phyloP scores from a whole-genome alignment of 1,284 basidiomycete species.

The Cerioporus squamosus region DNA sequence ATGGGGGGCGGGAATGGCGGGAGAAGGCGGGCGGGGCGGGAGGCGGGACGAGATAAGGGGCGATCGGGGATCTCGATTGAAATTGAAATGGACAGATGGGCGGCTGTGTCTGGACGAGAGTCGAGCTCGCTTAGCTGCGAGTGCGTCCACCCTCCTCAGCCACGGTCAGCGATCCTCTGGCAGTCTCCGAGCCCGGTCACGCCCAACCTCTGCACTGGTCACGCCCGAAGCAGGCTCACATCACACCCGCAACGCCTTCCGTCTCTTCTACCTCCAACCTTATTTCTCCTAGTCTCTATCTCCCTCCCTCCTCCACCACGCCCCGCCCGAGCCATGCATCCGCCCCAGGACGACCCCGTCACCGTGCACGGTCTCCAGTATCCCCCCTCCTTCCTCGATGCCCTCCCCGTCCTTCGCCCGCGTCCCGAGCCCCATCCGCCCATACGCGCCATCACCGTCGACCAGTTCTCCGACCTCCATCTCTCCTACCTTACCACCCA shows the following conservation, averaged over 20 bases:
- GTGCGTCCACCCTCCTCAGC: no score
- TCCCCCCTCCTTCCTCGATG: conserved; percentile 41
- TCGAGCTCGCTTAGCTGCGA: no score
- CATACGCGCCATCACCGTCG: conserved; percentile 56
- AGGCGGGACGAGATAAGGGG: conserved; percentile 24
- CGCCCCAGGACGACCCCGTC: conserved; percentile 11
- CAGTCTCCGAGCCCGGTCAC: background rate
- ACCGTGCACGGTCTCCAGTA: conserved; percentile 48
- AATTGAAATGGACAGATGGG: conserved; percentile 22
- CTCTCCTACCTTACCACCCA: conserved; percentile 66
- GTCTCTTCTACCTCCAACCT: conserved; percentile 15
- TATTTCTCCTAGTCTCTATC: conserved; percentile 12
- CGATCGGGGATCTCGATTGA: conserved; percentile 24
- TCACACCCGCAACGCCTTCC: conserved; percentile 10
- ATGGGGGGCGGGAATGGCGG: conserved; percentile 6
- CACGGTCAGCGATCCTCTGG: background rate
- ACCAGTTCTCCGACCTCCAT: conserved; percentile 64
- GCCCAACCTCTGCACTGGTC: background rate
- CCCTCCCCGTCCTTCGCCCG: conserved; percentile 43
- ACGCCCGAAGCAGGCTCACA: conserved; percentile 1
- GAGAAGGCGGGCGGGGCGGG: conserved; percentile 16
- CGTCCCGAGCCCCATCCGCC: conserved; percentile 44
- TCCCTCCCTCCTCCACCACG: conserved; percentile 3
- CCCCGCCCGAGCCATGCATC: background rate
- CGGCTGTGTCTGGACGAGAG: conserved; percentile 14